A percentile compares a stretch with the other conserved stretches of the same genome.
Evolutionary conservation across 306 rosid genomes (phyloP).

Genomic region (Cercis canadensis): DNA sequence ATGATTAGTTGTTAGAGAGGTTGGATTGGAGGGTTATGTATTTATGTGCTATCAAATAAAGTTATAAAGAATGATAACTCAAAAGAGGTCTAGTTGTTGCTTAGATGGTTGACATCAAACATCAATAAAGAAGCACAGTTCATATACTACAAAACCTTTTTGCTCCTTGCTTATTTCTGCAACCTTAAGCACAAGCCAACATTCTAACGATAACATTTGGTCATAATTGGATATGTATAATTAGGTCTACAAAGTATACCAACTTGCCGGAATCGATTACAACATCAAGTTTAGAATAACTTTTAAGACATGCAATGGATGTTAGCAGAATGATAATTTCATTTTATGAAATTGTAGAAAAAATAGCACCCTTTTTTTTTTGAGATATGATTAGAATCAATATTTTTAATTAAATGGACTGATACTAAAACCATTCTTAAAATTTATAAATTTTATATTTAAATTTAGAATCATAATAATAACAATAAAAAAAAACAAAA

Average conservation of each 20-base stretch:
- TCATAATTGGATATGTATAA: constrained; percentile 6
- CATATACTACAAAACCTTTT: not conserved
- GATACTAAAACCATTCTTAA: too few species aligned
- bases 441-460: too few species aligned
- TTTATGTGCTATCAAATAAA: constrained; percentile 21
- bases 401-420: too few species aligned
- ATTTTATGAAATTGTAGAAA: too few species aligned
- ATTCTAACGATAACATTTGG: not conserved
- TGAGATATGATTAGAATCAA: too few species aligned
- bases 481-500: too few species aligned
- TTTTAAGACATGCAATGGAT: too few species aligned
- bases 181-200: not conserved
- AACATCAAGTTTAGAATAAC: not conserved
- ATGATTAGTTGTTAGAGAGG: constrained; percentile 36
- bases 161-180: constrained; percentile 3
- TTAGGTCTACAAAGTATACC: not conserved
- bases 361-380: too few species aligned
- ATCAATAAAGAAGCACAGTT: constrained; percentile 8
- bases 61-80: not conserved
- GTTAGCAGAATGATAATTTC: too few species aligned
- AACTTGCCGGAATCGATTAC: not conserved
- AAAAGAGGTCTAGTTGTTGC: constrained; percentile 38
- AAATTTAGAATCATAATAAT: too few species aligned
- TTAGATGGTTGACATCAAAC: constrained; percentile 36
- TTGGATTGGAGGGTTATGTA: constrained; percentile 35